Conservation (phyloP, 768 basidiomycete species). For the Cubamyces sp. region DNA sequence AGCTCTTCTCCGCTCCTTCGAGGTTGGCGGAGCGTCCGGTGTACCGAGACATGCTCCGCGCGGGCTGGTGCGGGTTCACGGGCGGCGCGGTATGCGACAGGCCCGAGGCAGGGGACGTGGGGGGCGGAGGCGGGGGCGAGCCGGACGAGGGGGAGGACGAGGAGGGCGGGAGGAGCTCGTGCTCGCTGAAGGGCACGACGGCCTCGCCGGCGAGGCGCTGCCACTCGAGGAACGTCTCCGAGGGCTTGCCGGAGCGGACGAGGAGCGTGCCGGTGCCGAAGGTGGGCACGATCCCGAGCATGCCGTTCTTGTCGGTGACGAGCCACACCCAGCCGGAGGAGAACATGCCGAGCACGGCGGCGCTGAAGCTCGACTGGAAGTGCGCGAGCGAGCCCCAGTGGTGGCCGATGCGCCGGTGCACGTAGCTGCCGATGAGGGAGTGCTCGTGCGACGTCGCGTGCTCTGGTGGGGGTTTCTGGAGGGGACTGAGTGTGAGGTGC, state of each 20-base stretch:
- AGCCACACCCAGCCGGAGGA: constrained; percentile 88
- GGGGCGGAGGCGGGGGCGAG: constrained; percentile 10
- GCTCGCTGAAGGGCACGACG: constrained; percentile 7
- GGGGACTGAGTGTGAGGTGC: background rate
- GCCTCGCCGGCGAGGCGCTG: constrained; percentile 19
- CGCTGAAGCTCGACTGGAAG: constrained; percentile 76
- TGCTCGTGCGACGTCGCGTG: constrained; percentile 38
- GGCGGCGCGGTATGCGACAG: constrained; percentile 38
- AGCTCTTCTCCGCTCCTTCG: background rate
- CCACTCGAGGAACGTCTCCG: constrained; percentile 16
- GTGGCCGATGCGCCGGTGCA: constrained; percentile 40
- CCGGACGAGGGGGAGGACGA: background rate
- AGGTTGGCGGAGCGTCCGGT: background rate
- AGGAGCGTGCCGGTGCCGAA: constrained; percentile 90
- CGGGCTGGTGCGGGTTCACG: constrained; percentile 35
- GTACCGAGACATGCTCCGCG: constrained; percentile 37
- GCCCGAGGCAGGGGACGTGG: constrained; percentile 48
- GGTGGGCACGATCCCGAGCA: constrained; percentile 78
- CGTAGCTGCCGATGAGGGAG: constrained; percentile 45
- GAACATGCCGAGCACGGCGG: constrained; percentile 78
- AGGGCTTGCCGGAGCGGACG: constrained; percentile 40
- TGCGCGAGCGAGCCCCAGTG: constrained; percentile 68
- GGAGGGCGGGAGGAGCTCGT: constrained; percentile 26
- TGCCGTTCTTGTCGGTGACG: constrained; percentile 66
- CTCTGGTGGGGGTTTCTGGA: constrained; percentile 44